Evolutionary conservation across 2,329 filamentous ascomycete genomes (phyloP).

Genomic region (Botrytis fragariae): DNA sequence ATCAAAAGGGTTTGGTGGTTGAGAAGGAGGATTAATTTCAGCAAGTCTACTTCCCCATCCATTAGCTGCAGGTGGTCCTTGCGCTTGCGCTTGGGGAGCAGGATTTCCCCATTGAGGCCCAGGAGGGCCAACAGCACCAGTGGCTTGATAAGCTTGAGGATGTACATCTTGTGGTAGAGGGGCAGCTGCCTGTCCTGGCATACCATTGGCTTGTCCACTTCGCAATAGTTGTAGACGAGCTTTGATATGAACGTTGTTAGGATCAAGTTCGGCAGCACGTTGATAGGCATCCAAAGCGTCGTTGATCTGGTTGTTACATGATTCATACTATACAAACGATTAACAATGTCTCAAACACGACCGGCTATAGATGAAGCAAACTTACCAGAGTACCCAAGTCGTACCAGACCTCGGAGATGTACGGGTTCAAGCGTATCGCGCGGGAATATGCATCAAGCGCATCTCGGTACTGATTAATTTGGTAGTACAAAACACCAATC

Average conservation of each 20-base stretch:
- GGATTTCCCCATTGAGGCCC: slow-evolving; percentile 88
- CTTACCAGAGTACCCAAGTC: slow-evolving; percentile 91
- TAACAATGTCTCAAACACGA: slow-evolving; percentile 30
- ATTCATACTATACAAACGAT: slow-evolving; percentile 70
- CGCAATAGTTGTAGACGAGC: slow-evolving; percentile 86
- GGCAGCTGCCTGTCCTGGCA: slow-evolving; percentile 67
- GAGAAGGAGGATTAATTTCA: slow-evolving; percentile 73
- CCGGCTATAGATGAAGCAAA: slow-evolving; percentile 37
- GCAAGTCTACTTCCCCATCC: slow-evolving; percentile 66
- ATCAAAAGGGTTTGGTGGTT: slow-evolving; percentile 80
- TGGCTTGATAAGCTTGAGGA: slow-evolving; percentile 85
- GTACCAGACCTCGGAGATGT: slow-evolving; percentile 99
- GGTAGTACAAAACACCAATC: slow-evolving; percentile 97
- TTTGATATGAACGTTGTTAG: slow-evolving; percentile 92
- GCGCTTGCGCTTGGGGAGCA: slow-evolving; percentile 60
- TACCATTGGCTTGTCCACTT: slow-evolving; percentile 70
- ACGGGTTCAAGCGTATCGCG: slow-evolving; percentile 92
- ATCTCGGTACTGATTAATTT: slow-evolving; percentile 99
- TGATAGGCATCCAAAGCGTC: slow-evolving; percentile 96
- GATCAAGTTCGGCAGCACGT: slow-evolving; percentile 90
- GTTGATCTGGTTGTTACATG: slow-evolving; percentile 96
- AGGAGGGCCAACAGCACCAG: slow-evolving; percentile 77
- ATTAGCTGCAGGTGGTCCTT: slow-evolving; percentile 44
- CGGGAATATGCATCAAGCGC: slow-evolving; percentile 96
- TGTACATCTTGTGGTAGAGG: slow-evolving; percentile 96